phyloP scores from a whole-genome alignment of 257 asterid species.

The Salvia hispanica region DNA sequence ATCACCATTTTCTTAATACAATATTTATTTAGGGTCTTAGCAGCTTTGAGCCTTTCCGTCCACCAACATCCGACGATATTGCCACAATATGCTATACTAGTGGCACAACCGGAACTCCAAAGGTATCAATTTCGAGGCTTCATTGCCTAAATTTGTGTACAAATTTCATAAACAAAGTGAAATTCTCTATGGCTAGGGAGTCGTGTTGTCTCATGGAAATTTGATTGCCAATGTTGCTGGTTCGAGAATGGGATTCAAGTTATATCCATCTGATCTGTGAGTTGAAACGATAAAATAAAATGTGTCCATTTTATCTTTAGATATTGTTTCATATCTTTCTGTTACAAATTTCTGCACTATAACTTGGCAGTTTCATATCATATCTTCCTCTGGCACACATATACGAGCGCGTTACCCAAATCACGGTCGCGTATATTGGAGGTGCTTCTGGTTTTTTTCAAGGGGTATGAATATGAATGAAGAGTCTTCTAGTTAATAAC shows the following conservation, averaged over 20 bases:
- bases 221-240: conserved; percentile 70
- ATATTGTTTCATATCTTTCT: not conserved
- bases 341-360: too few species aligned
- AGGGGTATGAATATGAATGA: conserved; percentile 50
- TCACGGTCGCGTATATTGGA: conserved; percentile 57
- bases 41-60: conserved; percentile 56
- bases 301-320: not conserved
- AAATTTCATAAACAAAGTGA: not conserved
- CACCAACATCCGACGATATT: conserved; percentile 60
- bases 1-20: not conserved
- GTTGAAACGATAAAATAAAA: conserved; percentile 25
- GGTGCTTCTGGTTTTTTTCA: conserved; percentile 81
- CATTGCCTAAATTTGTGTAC: not conserved
- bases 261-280: conserved; percentile 70
- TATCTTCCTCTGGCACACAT: conserved; percentile 91
- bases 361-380: conserved; percentile 62
- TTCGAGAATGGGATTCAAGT: conserved; percentile 41
- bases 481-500: too few species aligned
- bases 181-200: conserved; percentile 52
- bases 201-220: conserved; percentile 66
- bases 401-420: conserved; percentile 73
- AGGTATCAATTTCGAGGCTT: conserved; percentile 40
- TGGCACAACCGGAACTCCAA: conserved; percentile 89
- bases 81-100: conserved; percentile 89
- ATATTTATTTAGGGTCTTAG: conserved; percentile 49